phyloP scores from a whole-genome alignment of 2,329 filamentous ascomycete species.

The Hirsutella thompsonii region DNA sequence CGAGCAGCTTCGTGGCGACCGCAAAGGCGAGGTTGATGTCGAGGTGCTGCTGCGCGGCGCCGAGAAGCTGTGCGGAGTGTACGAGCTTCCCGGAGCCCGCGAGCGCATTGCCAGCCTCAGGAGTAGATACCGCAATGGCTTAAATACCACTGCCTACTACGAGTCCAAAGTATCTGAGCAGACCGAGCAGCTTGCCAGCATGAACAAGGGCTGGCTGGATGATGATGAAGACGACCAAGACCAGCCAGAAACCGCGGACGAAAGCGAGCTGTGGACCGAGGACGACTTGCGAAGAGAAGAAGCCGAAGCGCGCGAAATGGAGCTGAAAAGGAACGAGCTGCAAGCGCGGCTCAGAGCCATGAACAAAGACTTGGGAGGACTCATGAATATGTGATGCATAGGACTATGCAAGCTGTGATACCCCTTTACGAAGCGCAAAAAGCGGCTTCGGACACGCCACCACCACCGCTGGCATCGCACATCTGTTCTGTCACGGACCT shows the following conservation, averaged over 20 bases:
- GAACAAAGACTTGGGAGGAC: slow-evolving; percentile 41
- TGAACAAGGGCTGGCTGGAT: slow-evolving; percentile 53
- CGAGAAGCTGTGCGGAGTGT: slow-evolving; percentile 81
- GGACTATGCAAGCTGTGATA: slow-evolving; percentile 4
- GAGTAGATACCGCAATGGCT: slow-evolving; percentile 56
- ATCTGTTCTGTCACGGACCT: too few relatives aligned
- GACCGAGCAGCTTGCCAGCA: slow-evolving; percentile 55
- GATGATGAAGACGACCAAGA: slow-evolving; percentile 42
- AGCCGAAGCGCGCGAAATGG: slow-evolving; percentile 46
- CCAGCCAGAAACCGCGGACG: slow-evolving; percentile 34
- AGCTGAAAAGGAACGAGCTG: slow-evolving; percentile 41
- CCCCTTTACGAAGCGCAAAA: background rate
- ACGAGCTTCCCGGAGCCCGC: slow-evolving; percentile 65
- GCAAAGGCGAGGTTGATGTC: slow-evolving; percentile 65
- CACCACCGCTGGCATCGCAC: background rate
- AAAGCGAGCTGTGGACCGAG: slow-evolving; percentile 42
- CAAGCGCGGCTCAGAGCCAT: slow-evolving; percentile 38
- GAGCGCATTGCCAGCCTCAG: slow-evolving; percentile 66
- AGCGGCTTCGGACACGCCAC: background rate
- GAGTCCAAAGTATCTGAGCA: slow-evolving; percentile 71
- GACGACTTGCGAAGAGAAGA: slow-evolving; percentile 59
- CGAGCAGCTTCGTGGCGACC: slow-evolving; percentile 52
- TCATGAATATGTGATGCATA: slow-evolving; percentile 35
- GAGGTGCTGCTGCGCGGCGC: slow-evolving; percentile 75
- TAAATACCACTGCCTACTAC: slow-evolving; percentile 64